A percentile compares a stretch with the other conserved stretches of the same genome.
Conservation (phyloP, 148 eudicot species). For the Heliamphora exappendiculata region DNA sequence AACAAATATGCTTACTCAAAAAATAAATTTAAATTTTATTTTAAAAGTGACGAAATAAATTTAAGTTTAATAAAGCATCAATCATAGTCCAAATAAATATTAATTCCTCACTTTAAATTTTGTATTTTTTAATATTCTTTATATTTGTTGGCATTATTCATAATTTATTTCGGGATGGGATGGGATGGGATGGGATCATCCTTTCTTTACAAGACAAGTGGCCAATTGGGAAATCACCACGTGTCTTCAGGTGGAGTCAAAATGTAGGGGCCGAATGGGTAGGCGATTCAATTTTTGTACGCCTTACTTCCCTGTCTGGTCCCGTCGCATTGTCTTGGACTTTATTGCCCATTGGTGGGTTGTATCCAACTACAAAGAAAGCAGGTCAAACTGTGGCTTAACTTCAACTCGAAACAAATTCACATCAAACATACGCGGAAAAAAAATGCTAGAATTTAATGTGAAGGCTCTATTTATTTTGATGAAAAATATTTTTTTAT, state of each 20-base stretch:
- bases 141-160: too few species aligned
- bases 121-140: too few species aligned
- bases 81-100: too few species aligned
- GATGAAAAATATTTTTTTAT: too few species aligned
- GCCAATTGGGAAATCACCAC: constrained; percentile 17
- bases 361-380: not conserved
- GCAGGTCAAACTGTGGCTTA: not conserved
- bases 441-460: not conserved
- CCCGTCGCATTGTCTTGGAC: not conserved
- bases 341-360: not conserved
- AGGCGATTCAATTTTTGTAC: not conserved
- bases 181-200: constrained; percentile 1
- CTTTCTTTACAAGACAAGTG: constrained; percentile 8
- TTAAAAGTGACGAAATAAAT: too few species aligned
- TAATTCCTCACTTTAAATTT: too few species aligned
- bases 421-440: not conserved
- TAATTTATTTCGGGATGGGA: too few species aligned
- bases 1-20: too few species aligned
- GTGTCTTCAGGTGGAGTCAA: constrained; percentile 7
- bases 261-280: not conserved
- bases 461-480: too few species aligned
- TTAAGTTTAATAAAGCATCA: too few species aligned
- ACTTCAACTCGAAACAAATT: not conserved
- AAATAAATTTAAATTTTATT: too few species aligned
- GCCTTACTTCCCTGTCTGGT: not conserved